phyloP scores from a whole-genome alignment of 352 stramenopile species.

The Phytopythium sindhum region DNA sequence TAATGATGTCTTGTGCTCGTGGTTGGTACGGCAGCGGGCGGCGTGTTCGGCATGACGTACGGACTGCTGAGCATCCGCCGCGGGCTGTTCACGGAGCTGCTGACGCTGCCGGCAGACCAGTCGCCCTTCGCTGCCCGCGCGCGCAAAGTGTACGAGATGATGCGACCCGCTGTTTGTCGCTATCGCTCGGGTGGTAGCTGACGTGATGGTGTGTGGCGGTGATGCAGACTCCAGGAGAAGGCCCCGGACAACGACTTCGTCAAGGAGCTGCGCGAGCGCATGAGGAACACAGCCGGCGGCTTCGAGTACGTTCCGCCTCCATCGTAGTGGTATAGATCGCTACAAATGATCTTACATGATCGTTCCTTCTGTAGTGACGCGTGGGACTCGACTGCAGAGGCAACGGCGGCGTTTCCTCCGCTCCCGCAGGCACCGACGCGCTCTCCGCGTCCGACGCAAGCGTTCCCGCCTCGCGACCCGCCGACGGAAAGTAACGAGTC shows the following conservation, averaged over 20 bases:
- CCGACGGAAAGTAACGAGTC: constrained; percentile 12
- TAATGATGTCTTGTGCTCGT: no score
- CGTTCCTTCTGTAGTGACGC: constrained; percentile 30
- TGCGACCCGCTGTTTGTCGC: neutral
- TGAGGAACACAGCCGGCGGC: constrained; percentile 29
- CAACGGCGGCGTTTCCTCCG: constrained; percentile 6
- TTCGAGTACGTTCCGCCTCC: constrained; percentile 33
- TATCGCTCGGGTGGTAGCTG: constrained; percentile 1
- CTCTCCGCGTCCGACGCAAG: constrained; percentile 5
- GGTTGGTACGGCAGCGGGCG: constrained; percentile 31
- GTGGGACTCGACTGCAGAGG: constrained; percentile 33
- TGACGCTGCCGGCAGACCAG: constrained; percentile 58
- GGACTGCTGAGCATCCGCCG: constrained; percentile 66
- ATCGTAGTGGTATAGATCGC: neutral
- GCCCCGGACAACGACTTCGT: constrained; percentile 49
- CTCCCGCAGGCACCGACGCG: constrained; percentile 8
- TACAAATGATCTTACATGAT: neutral
- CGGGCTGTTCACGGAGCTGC: constrained; percentile 62
- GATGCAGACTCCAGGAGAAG: constrained; percentile 32
- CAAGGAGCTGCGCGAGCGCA: constrained; percentile 47
- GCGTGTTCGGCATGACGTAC: constrained; percentile 58
- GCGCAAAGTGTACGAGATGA: constrained; percentile 39
- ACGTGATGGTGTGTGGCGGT: neutral
- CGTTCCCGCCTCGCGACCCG: neutral
- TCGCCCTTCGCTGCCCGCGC: constrained; percentile 61